Evolutionary conservation across 768 basidiomycete species (phyloP).

Genomic region (Xanthoconium stramineum): DNA sequence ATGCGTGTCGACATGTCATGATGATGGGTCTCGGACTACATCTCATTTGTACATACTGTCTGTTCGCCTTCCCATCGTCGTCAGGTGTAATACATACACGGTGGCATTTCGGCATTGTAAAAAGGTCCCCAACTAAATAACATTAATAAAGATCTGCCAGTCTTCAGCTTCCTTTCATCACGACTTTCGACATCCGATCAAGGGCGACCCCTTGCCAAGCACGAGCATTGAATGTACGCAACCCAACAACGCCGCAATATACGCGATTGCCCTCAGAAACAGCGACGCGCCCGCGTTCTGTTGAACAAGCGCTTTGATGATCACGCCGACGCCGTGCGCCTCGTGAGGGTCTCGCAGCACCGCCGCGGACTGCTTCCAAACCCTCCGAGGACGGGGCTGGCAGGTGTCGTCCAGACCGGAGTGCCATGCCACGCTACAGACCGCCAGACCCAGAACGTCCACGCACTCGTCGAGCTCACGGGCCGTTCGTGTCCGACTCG

Average conservation of each 20-base stretch:
- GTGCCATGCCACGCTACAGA: no score
- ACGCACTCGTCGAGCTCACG: background rate
- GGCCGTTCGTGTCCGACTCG: background rate
- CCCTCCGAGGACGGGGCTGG: background rate
- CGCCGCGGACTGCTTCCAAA: no score
- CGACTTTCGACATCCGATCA: no score
- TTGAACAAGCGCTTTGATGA: slow-evolving; percentile 20
- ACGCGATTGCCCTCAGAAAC: slow-evolving; percentile 8
- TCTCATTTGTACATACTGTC: background rate
- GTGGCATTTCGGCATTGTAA: no score
- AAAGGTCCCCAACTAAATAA: no score
- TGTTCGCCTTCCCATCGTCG: no score
- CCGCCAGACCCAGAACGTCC: no score
- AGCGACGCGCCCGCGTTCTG: slow-evolving; percentile 9
- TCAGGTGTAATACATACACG: no score
- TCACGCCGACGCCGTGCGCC: slow-evolving; percentile 11
- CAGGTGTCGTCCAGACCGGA: background rate
- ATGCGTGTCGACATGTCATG: background rate
- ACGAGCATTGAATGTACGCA: slow-evolving; percentile 4
- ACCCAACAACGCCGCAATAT: background rate
- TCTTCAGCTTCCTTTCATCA: no score
- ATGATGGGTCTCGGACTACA: background rate
- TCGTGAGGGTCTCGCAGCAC: slow-evolving; percentile 3
- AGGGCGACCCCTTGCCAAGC: background rate
- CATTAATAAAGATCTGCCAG: no score